Base-by-base conservation (phyloP, 1,284 basidiomycete species). In the Naganishia albida region DNA sequence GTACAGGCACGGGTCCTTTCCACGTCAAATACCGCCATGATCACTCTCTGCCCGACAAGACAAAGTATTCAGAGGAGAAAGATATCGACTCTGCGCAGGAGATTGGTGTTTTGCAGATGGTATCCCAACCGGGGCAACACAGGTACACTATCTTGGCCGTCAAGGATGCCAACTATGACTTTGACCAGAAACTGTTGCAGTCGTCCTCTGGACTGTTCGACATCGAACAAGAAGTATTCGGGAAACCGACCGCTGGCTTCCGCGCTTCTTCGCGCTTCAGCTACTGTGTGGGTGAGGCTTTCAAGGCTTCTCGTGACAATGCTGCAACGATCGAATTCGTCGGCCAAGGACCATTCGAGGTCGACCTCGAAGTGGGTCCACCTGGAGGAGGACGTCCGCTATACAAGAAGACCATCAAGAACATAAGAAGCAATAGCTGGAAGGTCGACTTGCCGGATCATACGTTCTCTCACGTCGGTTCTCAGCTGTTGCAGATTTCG, bases 111-210 rank as follows among this genome's bases (percentile, higher is more conserved):
- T 87, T 97, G 74, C 90, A 93, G 70, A 83, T 98, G 26, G 93
- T 90, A 0, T 84, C 86, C 0, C 84, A 84, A 42, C 83, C 91
- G 1, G 93, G 93, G 2, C 84, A 86, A 64, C 89, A 94, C 74
- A 88, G 85, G 73, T 98, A 98, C 76, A 88, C 91, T 74, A 87
- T 99, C 69, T 87, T 88, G 69, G 88, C 90, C 72, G 85, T 98
- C 23, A 89, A 88, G 10, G 95, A 99, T 75, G 83, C 87, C 0
- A 85, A 89, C n/a, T 98, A 96, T 78, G 87, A 89, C 8, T 63
- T 81, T 88, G 40, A 82, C 42, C 10, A 83, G 16, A 85, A 86
- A 71, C 84, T 86, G 76, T 83, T 82, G 71, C 54, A 51, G n/a
- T 39, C 63, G 23, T 83, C 49, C 80, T 87, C 73, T 80, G 86